Base-by-base conservation (phyloP, 768 basidiomycete species). In the Russula foetens region DNA sequence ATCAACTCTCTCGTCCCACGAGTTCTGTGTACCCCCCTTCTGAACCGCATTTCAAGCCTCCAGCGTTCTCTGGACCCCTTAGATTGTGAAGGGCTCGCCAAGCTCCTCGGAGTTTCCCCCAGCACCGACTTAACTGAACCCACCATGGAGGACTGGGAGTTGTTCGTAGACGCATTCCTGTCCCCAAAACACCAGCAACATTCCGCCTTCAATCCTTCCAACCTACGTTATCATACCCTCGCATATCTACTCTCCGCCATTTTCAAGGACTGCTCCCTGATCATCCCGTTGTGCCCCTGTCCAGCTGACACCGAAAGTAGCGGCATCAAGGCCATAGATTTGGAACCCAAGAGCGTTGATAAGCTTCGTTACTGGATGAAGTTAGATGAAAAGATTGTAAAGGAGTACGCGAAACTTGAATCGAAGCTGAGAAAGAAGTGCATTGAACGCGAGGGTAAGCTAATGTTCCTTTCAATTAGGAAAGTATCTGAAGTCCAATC, bases 231-330 rank as follows among this genome's bases (percentile, higher is more conserved):
- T 66, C 82, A 87, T 64, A 69, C 85, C 44, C 73, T 90, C 49
- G 86, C 90, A 8, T 91, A 91, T 71, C 75, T 93, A 23, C 84
- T 98, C 53, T 92, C 92, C 5, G 92, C 92, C 26, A 90, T 90
- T 7, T 93, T 99, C 80, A 99, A 99, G 71, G 96, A 99, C 71
- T 99, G 96, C 74, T 97, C 95, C 0, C 59, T 88, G 55, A 82
- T 88, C 56, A 62, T 86, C 39, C 74, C 76, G 23, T 62, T 75
- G 28, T 54, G 11, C 19, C 24, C 68, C 75, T 49, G 71, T 80
- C 61, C 60, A 75, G 44, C 56, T 15, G 51, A 59, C 9, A 61
- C 63, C 11, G 63, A 64, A 28, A 58, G 66, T 39, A 57, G 60
- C n/a, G 72, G 74, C 19, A 78, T 90, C 28, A 85, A 81, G 31